A percentile compares a stretch with the other conserved stretches of the same genome.
Evolutionary conservation across 495 filamentous ascomycete genomes (phyloP).

Genomic region (Venustampulla echinocandica): DNA sequence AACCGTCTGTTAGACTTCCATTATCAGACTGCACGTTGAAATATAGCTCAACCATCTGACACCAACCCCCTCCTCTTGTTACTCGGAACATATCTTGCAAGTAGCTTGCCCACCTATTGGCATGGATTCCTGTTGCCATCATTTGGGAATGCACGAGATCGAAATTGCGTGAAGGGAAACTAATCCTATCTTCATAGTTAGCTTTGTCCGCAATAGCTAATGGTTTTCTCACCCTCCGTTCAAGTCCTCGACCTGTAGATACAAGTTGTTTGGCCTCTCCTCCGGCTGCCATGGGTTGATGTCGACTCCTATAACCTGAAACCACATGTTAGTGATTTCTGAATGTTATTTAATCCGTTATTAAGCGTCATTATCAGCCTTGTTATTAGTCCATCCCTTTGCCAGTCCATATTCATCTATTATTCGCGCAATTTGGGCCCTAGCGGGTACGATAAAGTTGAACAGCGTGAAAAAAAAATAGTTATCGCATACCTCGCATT

Average conservation of each 20-base stretch:
- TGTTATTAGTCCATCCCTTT: no score
- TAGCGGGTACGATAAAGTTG: not conserved
- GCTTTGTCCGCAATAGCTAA: constrained; percentile 17
- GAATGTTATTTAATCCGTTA: no score
- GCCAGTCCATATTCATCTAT: no score
- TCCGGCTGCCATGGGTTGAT: constrained; percentile 67
- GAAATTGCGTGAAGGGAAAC: constrained; percentile 68
- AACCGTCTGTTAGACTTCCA: constrained; percentile 61
- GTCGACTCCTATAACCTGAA: constrained; percentile 72
- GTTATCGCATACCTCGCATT: constrained; percentile 52
- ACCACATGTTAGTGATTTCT: not conserved
- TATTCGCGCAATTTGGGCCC: not conserved
- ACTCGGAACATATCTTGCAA: constrained; percentile 60
- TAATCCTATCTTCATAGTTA: constrained; percentile 42
- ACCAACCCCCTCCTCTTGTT: constrained; percentile 62
- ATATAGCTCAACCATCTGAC: constrained; percentile 86
- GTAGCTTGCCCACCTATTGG: constrained; percentile 69
- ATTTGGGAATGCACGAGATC: constrained; percentile 85
- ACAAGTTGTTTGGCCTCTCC: constrained; percentile 58
- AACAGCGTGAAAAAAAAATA: not conserved
- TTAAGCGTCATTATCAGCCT: no score
- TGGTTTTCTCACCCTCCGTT: constrained; percentile 48
- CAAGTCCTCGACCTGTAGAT: constrained; percentile 69
- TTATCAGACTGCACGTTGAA: constrained; percentile 86
- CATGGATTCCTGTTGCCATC: constrained; percentile 69